These are phyloP conservation scores for Linnemannia zychae DNA, from an alignment of 192 early-diverging fungal species.

Conservation along the genomic window DNA sequence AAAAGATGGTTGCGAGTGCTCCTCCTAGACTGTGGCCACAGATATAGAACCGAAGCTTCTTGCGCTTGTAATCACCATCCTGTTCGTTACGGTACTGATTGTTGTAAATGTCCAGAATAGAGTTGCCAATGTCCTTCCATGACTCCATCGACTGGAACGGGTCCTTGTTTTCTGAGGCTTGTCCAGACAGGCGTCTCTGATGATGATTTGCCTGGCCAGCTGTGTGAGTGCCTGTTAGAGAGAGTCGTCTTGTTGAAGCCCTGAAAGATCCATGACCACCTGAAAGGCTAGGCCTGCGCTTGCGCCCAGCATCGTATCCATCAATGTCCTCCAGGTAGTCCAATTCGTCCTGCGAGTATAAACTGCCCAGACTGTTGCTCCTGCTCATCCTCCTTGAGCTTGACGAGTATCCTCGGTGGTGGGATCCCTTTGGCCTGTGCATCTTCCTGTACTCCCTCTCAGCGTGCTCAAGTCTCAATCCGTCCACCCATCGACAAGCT, in stretches of 20 bases:
- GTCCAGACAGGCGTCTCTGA: constrained; percentile 25
- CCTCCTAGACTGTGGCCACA: constrained; percentile 69
- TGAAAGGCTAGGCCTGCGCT: constrained; percentile 10
- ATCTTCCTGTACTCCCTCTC: constrained; percentile 42
- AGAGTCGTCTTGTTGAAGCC: constrained; percentile 16
- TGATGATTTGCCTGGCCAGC: constrained; percentile 21
- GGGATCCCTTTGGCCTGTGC: constrained; percentile 5
- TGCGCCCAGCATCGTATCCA: neutral
- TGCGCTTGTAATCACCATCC: constrained; percentile 38
- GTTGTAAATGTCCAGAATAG: constrained; percentile 55
- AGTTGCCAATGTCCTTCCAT: constrained; percentile 46
- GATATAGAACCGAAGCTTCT: constrained; percentile 62
- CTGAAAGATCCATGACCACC: constrained; percentile 16
- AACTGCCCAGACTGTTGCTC: constrained; percentile 33
- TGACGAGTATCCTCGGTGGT: constrained; percentile 3
- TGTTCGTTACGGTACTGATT: constrained; percentile 38
- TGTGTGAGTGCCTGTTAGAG: constrained; percentile 15
- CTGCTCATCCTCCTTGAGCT: constrained; percentile 10
- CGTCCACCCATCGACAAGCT: constrained; percentile 56
- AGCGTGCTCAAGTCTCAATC: constrained; percentile 46
- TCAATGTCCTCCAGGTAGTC: constrained; percentile 18
- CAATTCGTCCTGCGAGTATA: constrained; percentile 31
- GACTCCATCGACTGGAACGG: constrained; percentile 24
- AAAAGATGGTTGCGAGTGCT: constrained; percentile 63
- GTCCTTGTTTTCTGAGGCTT: constrained; percentile 26